phyloP scores from a whole-genome alignment of 257 asterid genomes.

The Scutellaria barbata region DNA sequence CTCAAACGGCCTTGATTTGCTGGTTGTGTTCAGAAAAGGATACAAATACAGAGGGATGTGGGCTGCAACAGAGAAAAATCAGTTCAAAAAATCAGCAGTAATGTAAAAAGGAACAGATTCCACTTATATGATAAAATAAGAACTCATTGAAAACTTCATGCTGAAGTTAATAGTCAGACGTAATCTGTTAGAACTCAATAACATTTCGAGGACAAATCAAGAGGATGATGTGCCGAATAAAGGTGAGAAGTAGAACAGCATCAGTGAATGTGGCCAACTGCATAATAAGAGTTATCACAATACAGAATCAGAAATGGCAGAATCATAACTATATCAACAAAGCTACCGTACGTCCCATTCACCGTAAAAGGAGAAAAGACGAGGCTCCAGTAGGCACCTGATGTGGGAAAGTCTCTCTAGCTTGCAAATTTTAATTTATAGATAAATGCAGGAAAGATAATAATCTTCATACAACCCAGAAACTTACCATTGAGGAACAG shows the following conservation, averaged over 20 bases:
- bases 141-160: not conserved
- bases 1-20: slow-evolving; percentile 95
- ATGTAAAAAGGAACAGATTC: slow-evolving; percentile 9
- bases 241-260: slow-evolving; percentile 12
- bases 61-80: slow-evolving; percentile 59
- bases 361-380: slow-evolving; percentile 17
- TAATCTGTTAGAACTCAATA: not conserved
- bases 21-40: slow-evolving; percentile 91
- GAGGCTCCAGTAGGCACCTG: slow-evolving; percentile 23
- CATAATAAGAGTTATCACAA: not conserved
- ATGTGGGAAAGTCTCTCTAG: slow-evolving; percentile 21
- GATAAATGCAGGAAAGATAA: slow-evolving; percentile 12
- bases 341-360: not conserved
- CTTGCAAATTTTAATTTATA: not conserved
- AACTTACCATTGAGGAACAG: slow-evolving; percentile 84
- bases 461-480: slow-evolving; percentile 22
- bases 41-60: slow-evolving; percentile 86
- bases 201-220: not conserved
- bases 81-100: slow-evolving; percentile 24
- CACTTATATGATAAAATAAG: slow-evolving; percentile 6
- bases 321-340: slow-evolving; percentile 6
- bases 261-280: slow-evolving; percentile 15
- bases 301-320: slow-evolving; percentile 9
- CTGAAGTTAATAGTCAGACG: slow-evolving; percentile 19
- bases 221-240: slow-evolving; percentile 25